A percentile compares a stretch with the other conserved stretches of the same genome.
Conservation (phyloP, 371 early-diverging fungal genomes). For the Blakeslea trispora region DNA sequence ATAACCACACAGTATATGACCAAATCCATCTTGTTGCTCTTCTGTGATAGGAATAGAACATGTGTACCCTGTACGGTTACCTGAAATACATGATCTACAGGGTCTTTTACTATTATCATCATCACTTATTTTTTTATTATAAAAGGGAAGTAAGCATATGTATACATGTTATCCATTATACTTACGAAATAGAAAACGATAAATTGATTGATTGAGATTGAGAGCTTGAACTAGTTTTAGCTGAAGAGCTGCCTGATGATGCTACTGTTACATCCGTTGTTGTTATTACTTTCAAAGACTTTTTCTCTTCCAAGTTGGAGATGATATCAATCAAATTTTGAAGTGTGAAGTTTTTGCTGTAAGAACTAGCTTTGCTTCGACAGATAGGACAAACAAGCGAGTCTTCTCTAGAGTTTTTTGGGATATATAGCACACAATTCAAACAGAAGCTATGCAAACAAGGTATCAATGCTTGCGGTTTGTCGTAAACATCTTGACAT, state of each 20-base stretch:
- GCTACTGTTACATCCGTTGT: background rate
- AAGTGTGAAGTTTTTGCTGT: slow-evolving; percentile 17
- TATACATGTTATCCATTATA: background rate
- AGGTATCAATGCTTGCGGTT: slow-evolving; percentile 27
- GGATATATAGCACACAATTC: slow-evolving; percentile 10
- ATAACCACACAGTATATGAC: slow-evolving; percentile 18
- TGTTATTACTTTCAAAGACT: no score
- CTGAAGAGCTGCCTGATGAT: background rate
- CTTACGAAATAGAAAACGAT: background rate
- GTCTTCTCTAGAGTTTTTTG: background rate
- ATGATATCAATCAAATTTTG: slow-evolving; percentile 22
- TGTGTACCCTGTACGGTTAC: slow-evolving; percentile 2
- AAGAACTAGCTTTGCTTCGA: slow-evolving; percentile 8
- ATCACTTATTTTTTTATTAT: no score
- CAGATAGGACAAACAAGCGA: slow-evolving; percentile 22
- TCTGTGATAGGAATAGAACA: slow-evolving; percentile 16
- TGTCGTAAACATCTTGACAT: slow-evolving; percentile 25
- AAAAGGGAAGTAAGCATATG: background rate
- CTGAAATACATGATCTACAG: slow-evolving; percentile 17
- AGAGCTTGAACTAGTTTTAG: background rate
- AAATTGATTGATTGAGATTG: background rate
- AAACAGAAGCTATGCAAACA: slow-evolving; percentile 31
- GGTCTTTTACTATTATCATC: slow-evolving; percentile 4
- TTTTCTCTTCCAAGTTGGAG: background rate
- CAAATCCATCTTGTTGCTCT: slow-evolving; percentile 12